A percentile compares a stretch with the other conserved stretches of the same genome.
Conservation (phyloP, 2,329 filamentous ascomycete genomes). For the Blastomyces percursus region DNA sequence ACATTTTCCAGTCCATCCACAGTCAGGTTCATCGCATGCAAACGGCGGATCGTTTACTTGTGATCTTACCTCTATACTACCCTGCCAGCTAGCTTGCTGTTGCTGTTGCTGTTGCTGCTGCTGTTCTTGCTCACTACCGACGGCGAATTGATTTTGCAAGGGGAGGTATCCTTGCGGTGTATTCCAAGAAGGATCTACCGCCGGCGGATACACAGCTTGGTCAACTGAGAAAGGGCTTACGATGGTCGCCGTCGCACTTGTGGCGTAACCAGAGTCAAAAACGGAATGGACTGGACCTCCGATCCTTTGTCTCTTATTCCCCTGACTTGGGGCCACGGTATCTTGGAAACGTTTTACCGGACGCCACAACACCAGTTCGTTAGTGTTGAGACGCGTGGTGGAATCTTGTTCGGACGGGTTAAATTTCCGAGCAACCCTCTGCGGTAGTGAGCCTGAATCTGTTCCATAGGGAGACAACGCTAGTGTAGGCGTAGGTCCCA, state of each 20-base stretch:
- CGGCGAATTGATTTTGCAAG: background rate
- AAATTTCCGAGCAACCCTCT: background rate
- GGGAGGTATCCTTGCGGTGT: background rate
- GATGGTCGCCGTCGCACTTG: constrained; percentile 20
- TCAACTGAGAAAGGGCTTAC: constrained; percentile 21
- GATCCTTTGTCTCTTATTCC: constrained; percentile 14
- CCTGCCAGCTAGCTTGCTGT: background rate
- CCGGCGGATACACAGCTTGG: background rate
- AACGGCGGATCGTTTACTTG: constrained; percentile 14
- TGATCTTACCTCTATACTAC: background rate
- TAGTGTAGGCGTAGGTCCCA: background rate
- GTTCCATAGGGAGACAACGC: background rate
- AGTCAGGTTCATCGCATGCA: constrained; percentile 23
- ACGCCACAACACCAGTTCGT: constrained; percentile 25
- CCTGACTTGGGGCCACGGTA: constrained; percentile 11
- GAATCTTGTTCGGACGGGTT: background rate
- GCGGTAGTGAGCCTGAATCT: background rate
- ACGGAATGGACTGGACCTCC: constrained; percentile 19
- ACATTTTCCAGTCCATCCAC: constrained; percentile 29
- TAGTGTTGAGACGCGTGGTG: background rate
- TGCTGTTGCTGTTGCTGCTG: background rate
- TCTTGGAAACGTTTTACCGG: constrained; percentile 20
- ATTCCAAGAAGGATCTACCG: background rate
- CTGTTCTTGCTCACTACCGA: background rate
- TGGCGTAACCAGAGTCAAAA: constrained; percentile 30